These are phyloP conservation scores for Sporothrix protearum DNA, from an alignment of 2,329 filamentous ascomycete species.

Conservation along the genomic window DNA sequence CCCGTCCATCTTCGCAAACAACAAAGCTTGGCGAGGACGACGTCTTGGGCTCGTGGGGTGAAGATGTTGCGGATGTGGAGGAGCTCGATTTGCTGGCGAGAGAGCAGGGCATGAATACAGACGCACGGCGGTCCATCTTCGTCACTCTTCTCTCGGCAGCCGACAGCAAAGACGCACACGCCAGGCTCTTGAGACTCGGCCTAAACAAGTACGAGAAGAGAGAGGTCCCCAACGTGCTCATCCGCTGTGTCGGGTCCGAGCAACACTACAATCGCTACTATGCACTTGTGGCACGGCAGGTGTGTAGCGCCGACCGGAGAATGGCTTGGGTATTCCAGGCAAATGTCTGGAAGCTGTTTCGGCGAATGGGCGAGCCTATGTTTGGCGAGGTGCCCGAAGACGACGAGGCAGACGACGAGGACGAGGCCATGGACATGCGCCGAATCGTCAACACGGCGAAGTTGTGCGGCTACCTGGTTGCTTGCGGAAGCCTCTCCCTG, in stretches of 20 bases:
- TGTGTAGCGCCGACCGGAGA: conserved; percentile 66
- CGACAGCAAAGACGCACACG: conserved; percentile 78
- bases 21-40: conserved; percentile 38
- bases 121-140: conserved; percentile 87
- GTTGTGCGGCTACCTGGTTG: conserved; percentile 52
- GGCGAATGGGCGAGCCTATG: conserved; percentile 75
- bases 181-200: conserved; percentile 73
- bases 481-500: conserved; percentile 45
- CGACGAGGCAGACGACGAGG: conserved; percentile 45
- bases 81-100: conserved; percentile 59
- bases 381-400: conserved; percentile 62
- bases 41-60: conserved; percentile 41
- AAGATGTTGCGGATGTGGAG: conserved; percentile 63
- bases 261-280: conserved; percentile 90
- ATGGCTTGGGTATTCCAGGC: conserved; percentile 84
- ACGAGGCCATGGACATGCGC: conserved; percentile 47
- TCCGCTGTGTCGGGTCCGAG: conserved; percentile 83
- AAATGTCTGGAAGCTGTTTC: conserved; percentile 80
- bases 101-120: conserved; percentile 81
- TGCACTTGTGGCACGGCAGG: conserved; percentile 72
- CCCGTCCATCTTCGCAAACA: conserved; percentile 27
- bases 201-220: conserved; percentile 82
- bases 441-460: conserved; percentile 53
- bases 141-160: conserved; percentile 80
- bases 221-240: conserved; percentile 81